phyloP scores from a whole-genome alignment of 2,329 filamentous ascomycete species.

The Elsinoe ampelina region DNA sequence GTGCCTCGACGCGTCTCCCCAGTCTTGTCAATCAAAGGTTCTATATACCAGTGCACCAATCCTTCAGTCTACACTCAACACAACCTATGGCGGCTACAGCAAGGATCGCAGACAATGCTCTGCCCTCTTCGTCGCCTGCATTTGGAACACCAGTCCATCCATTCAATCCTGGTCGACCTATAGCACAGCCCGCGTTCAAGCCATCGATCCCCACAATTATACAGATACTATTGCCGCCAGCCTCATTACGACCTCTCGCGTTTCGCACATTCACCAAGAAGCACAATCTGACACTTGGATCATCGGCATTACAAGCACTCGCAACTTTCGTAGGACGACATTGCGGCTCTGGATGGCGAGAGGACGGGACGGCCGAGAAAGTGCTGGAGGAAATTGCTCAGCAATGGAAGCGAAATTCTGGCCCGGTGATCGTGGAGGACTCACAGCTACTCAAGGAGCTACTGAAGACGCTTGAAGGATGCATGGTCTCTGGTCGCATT shows the following conservation, averaged over 20 bases:
- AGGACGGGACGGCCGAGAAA: conserved; percentile 85
- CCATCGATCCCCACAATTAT: conserved; percentile 58
- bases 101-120: conserved; percentile 31
- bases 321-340: conserved; percentile 86
- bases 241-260: conserved; percentile 78
- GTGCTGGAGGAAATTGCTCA: conserved; percentile 87
- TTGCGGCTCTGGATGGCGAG: conserved; percentile 92
- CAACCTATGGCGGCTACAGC: conserved; percentile 22
- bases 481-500: conserved; percentile 77
- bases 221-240: conserved; percentile 79
- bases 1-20: conserved; percentile 12
- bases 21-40: background rate
- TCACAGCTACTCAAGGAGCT: conserved; percentile 64
- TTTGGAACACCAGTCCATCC: conserved; percentile 83
- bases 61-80: background rate
- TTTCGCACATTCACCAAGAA: conserved; percentile 97
- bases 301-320: conserved; percentile 72
- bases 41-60: background rate
- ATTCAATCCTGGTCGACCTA: conserved; percentile 47
- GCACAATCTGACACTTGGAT: conserved; percentile 85
- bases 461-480: conserved; percentile 71
- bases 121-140: conserved; percentile 81
- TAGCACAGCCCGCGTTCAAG: conserved; percentile 38
- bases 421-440: conserved; percentile 85
- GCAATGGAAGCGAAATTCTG: conserved; percentile 82